Percentiles rank a stretch among this genome's conserved stretches.
These are phyloP conservation scores for Ophiostoma sp. DNA, from an alignment of 2,329 filamentous ascomycete genomes.

Conservation along the genomic window DNA sequence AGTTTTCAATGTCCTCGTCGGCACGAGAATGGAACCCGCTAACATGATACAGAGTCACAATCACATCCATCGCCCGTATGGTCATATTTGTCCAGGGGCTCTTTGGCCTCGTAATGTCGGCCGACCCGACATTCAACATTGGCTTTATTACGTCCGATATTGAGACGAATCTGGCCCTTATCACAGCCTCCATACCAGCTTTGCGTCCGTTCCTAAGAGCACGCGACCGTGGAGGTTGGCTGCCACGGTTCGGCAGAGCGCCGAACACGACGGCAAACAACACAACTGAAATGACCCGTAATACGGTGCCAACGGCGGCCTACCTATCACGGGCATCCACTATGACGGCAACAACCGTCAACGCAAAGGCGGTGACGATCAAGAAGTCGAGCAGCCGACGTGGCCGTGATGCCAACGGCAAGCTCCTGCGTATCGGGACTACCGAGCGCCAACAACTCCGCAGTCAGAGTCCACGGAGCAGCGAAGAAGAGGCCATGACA, in stretches of 20 bases:
- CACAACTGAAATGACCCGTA: conserved; percentile 17
- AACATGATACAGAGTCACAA: background rate
- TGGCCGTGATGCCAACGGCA: conserved; percentile 28
- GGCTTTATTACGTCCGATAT: conserved; percentile 40
- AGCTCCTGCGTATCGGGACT: conserved; percentile 32
- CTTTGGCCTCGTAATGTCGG: conserved; percentile 18
- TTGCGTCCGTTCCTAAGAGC: conserved; percentile 42
- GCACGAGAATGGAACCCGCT: too few species aligned
- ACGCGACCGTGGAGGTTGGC: conserved; percentile 36
- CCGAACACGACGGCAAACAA: conserved; percentile 31
- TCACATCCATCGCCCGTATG: conserved; percentile 27
- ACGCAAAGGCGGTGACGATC: conserved; percentile 37
- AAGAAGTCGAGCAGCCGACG: conserved; percentile 25
- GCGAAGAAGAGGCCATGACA: conserved; percentile 41
- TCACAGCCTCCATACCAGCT: conserved; percentile 43
- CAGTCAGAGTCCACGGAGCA: conserved; percentile 36
- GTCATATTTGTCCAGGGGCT: conserved; percentile 35
- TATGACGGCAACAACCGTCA: conserved; percentile 23
- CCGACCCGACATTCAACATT: conserved; percentile 36
- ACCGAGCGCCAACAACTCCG: conserved; percentile 33
- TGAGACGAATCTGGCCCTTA: conserved; percentile 44
- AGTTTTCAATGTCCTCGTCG: too few species aligned
- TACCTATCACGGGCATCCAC: conserved; percentile 8
- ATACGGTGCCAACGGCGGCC: background rate
- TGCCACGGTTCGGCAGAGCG: conserved; percentile 34